Percentiles rank a stretch among this genome's conserved stretches.
phyloP scores from a whole-genome alignment of 768 basidiomycete species.

The Russula foetens region DNA sequence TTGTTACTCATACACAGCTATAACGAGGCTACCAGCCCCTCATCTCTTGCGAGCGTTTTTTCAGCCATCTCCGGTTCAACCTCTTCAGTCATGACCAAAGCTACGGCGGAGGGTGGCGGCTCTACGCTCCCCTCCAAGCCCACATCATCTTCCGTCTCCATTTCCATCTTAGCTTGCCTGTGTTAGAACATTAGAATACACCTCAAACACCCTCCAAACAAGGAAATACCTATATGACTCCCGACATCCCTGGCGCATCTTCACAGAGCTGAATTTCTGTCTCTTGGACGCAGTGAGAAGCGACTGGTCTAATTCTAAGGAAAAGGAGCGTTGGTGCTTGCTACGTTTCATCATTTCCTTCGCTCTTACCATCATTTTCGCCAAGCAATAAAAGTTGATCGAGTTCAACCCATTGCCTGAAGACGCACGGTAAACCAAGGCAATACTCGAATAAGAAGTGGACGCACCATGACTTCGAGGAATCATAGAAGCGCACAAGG shows the following conservation, averaged over 20 bases:
- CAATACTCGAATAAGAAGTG: neutral
- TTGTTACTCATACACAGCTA: too few relatives aligned
- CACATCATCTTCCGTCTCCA: slow-evolving; percentile 15
- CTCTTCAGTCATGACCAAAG: neutral
- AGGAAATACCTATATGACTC: slow-evolving; percentile 46
- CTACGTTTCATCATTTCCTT: neutral
- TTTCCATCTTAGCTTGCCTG: slow-evolving; percentile 16
- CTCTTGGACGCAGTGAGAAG: slow-evolving; percentile 45
- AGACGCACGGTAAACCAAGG: neutral
- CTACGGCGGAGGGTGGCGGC: neutral
- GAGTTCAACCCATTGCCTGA: slow-evolving; percentile 55
- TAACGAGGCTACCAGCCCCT: neutral
- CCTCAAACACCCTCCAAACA: neutral
- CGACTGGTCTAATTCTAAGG: slow-evolving; percentile 55
- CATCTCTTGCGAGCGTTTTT: neutral
- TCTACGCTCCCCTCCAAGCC: neutral
- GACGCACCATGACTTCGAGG: slow-evolving; percentile 50
- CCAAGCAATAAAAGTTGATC: slow-evolving; percentile 58
- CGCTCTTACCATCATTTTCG: slow-evolving; percentile 55
- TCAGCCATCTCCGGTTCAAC: neutral
- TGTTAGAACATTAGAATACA: neutral
- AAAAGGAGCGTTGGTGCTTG: neutral
- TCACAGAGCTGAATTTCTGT: slow-evolving; percentile 53
- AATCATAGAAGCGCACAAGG: slow-evolving; percentile 79
- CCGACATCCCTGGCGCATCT: slow-evolving; percentile 46